phyloP scores from a whole-genome alignment of 345 rosid species.

The Sisymbrium altissimum region DNA sequence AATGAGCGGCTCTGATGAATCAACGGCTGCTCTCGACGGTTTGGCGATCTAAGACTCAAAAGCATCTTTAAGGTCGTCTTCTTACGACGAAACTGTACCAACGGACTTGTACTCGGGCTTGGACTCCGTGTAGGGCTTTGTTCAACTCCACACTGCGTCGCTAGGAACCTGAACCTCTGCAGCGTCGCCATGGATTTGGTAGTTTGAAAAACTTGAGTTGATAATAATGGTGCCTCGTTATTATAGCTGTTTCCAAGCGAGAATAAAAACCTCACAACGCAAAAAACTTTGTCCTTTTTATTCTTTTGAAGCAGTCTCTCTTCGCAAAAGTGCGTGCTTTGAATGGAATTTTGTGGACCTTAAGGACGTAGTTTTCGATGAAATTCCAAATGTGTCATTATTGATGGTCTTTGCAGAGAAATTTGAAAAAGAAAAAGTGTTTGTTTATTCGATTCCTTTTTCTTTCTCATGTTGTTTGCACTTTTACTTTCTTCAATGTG shows the following conservation, averaged over 20 bases:
- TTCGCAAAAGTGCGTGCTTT: slow-evolving; percentile 47
- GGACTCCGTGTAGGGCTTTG: slow-evolving; percentile 75
- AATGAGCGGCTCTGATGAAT: background rate
- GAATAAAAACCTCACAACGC: slow-evolving; percentile 36
- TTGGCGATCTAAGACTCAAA: slow-evolving; percentile 46
- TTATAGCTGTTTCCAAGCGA: slow-evolving; percentile 19
- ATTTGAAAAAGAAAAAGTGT: slow-evolving; percentile 15
- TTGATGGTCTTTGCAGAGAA: slow-evolving; percentile 22
- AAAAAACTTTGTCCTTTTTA: slow-evolving; percentile 28
- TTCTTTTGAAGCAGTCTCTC: slow-evolving; percentile 29
- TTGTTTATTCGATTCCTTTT: slow-evolving; percentile 15
- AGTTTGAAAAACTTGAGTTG: slow-evolving; percentile 18
- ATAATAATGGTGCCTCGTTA: slow-evolving; percentile 2
- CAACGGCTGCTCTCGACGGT: slow-evolving; percentile 29
- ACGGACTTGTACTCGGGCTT: slow-evolving; percentile 71
- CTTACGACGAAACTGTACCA: slow-evolving; percentile 61
- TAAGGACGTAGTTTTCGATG: slow-evolving; percentile 16
- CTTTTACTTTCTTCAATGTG: slow-evolving; percentile 24
- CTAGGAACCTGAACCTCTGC: slow-evolving; percentile 77
- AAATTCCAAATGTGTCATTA: slow-evolving; percentile 31
- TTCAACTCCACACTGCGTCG: slow-evolving; percentile 84
- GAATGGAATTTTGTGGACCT: slow-evolving; percentile 51
- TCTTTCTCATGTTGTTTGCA: slow-evolving; percentile 4
- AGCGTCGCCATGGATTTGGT: slow-evolving; percentile 58
- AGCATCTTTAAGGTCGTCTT: slow-evolving; percentile 78